Base-by-base conservation (phyloP, 345 rosid genomes). In the Populus tremula region DNA sequence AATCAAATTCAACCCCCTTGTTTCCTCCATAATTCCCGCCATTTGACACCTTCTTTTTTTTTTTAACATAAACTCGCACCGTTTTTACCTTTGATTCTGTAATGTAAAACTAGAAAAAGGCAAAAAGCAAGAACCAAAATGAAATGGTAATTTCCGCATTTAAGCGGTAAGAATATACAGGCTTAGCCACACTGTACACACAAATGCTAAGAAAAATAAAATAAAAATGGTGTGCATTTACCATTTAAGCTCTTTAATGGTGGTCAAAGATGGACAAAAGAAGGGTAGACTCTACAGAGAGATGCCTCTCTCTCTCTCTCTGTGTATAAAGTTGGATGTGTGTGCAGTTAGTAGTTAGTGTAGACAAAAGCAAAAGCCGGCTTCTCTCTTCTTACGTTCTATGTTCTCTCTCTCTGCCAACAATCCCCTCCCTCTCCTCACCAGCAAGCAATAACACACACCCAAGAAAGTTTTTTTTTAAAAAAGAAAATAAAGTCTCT, bases 11-110 rank as follows among this genome's bases (percentile, higher is more conserved):
- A 45, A 71, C 11, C 56, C 35, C 54, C 21, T 77, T 12, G 43
- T 56, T 59, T 39, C 12, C 69, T 74, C 86, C 86, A 85, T 77
- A 85, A 75, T 76, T 82, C 74, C 77, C 84, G 81, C 79, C 83
- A 76, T 8, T 45, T 33, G 76, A 75, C 82, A 82, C 81, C 77
- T 33, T 4, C 0, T 33, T 63, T 69, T 21, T 56, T n/a, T n/a
- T n/a, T 56, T 0, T n/a, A 9, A 3, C 63, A 4, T 8, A 11
- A n/a, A 12, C 23, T n/a, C 29, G 5, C 21, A 65, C 69, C 54
- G 20, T 16, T 23, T 66, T 27, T 2, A 17, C 12, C 38, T 41
- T 2, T n/a, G 17, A 69, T 69, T 27, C n/a, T 41, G 16, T 8
- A 21, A 56, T 8, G 62, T 20, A 56, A 21, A 21, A 21, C 62